Conservation (phyloP, 2,329 filamentous ascomycete species). For the Lasiodiplodia gonubiensis region DNA sequence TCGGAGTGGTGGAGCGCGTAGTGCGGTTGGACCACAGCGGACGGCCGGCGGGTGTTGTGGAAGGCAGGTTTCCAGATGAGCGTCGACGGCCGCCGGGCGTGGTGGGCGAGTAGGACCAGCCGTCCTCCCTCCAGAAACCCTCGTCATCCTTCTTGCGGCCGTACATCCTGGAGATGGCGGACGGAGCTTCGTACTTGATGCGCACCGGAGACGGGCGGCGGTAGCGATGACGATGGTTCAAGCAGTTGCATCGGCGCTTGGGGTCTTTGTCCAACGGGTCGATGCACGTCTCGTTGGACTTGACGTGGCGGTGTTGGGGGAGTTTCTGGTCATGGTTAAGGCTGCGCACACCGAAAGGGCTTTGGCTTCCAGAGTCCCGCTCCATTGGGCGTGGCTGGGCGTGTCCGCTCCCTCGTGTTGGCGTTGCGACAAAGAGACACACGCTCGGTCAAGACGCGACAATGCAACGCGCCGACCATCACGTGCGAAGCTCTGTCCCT, state of each 20-base stretch:
- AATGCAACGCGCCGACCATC: conserved; percentile 13
- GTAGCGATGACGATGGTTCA: conserved; percentile 27
- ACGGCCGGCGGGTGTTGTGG: conserved; percentile 63
- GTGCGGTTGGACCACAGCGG: conserved; percentile 54
- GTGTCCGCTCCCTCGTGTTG: conserved; percentile 21
- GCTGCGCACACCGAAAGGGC: conserved; percentile 23
- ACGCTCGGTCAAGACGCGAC: conserved; percentile 17
- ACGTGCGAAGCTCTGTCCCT: conserved; percentile 13
- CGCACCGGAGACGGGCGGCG: conserved; percentile 12
- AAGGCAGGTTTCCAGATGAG: conserved; percentile 48
- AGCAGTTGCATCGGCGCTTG: conserved; percentile 28
- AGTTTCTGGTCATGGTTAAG: conserved; percentile 28
- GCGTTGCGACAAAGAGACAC: conserved; percentile 21
- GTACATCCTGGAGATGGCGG: conserved; percentile 25
- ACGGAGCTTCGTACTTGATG: conserved; percentile 17
- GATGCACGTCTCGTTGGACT: conserved; percentile 19
- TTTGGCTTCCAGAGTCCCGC: conserved; percentile 7
- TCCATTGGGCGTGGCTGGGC: conserved; percentile 29
- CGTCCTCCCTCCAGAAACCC: conserved; percentile 7
- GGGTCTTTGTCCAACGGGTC: conserved; percentile 28
- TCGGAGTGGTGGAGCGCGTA: conserved; percentile 61
- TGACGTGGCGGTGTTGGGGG: conserved; percentile 9
- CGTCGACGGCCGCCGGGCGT: conserved; percentile 40
- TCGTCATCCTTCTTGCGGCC: conserved; percentile 15
- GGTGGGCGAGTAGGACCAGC: conserved; percentile 37